Base-by-base conservation (phyloP, 345 rosid genomes). In the Lepidium africanum region DNA sequence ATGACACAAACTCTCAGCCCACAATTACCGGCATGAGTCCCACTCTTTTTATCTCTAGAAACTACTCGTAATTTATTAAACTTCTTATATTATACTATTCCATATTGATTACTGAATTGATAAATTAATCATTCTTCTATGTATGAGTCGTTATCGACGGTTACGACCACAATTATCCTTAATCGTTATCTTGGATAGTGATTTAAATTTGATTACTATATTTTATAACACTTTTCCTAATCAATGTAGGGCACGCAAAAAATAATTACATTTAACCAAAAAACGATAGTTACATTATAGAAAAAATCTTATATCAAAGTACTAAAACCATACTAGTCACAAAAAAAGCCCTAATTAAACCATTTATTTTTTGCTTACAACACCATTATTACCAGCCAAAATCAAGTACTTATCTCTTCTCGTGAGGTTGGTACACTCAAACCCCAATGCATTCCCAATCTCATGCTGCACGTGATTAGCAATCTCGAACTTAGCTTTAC, bases 381-480 rank as follows among this genome's bases (percentile, higher is more conserved):
- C 70, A 39, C 93, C 87, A 2, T 79, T 72, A 39, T 81, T 83
- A 14, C 88, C 84, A 2, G 93, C 93, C 73, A 82, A 73, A 63
- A 78, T 67, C 55, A 48, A 50, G 74, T 85, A 85, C 63, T 85
- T 83, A 69, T 85, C 84, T 65, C 77, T 81, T 75, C 87, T 66
- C 45, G 85, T 82, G 70, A 85, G 81, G 67, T 55, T 66, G 7
- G 90, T 87, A 53, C 85, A 79, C 77, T 76, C 71, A 30, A 81
- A 82, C 32, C 85, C 81, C 66, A 82, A 77, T 54, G 84, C 81
- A 25, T 65, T 63, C 30, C 86, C 85, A 61, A 78, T 82, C 79
- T 51, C 46, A 16, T 62, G 23, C 64, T 85, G 87, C 58, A 79
- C 84, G 62, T 62, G 60, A 74, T 87, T 85, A 21, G 87, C 90